Evolutionary conservation across 202 grass and related monocot genomes (phyloP), one percentile per base, ranked within the genome.

Genomic region (Panicum hallii): DNA sequence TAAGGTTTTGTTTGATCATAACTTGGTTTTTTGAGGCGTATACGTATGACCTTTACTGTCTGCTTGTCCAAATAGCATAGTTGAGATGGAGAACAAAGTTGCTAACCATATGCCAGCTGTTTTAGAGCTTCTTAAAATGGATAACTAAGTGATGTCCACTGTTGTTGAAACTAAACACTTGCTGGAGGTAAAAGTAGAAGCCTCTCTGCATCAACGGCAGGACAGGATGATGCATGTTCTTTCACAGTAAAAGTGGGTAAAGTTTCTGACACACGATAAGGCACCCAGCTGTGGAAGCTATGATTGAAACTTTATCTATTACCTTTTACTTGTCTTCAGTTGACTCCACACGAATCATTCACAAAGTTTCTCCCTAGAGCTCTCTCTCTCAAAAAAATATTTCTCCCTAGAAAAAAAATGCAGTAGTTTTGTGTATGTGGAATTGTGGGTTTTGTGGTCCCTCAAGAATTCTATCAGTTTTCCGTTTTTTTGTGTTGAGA

Each of bases 231-330:
- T 83, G 61, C 67, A 79, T 83, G 74, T 79, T 83, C 48, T 82
- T 20, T 74, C 67, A 69, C 30, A 67, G 71, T 50, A 67, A 47
- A 74, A 67, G 72, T 9, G 56, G 65, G 48, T 50, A 82, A 87
- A 80, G 84, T 76, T 83, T 80, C 89, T 80, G 89, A 63, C 85
- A 64, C 75, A 20, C 47, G 44, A 84, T 71, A 74, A 80, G 85
- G 34, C 76, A 75, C 68, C 89, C 81, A 84, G 85, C 56, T 90
- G 72, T 89, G 75, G 81, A 90, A 70, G 26, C 75, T 84, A 84
- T 87, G 28, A 84, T 90, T 64, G 38, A 65, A 65, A 23, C 46
- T 83, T 87, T 87, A 48, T 58, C 68, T 76, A 41, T 72, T 12
- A 40, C 47, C 3, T 47, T 56, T 47, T 58, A 32, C 40, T 84